Percentiles rank a stretch among this genome's conserved stretches.
phyloP scores from a whole-genome alignment of 805 yeast species.

The Candida railenensis region DNA sequence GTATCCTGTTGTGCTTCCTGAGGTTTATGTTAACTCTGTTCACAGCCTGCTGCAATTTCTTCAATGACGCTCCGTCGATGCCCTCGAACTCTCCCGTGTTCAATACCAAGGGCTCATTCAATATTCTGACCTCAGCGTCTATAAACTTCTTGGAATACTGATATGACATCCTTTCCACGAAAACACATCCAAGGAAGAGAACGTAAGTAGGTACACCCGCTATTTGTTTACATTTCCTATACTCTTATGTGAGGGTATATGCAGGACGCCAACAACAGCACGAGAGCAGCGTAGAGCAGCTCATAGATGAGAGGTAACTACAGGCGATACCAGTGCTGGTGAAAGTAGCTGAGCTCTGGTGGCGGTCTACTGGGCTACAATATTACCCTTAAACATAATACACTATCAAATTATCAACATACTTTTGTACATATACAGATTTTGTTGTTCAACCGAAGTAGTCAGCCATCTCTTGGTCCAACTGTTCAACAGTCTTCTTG shows the following conservation, averaged over 20 bases:
- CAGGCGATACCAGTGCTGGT: too few species aligned
- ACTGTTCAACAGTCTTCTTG: constrained; percentile 82
- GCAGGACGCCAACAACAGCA: not conserved
- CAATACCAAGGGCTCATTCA: constrained; percentile 25
- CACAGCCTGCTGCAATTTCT: constrained; percentile 18
- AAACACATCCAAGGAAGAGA: not conserved
- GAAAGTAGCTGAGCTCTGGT: too few species aligned
- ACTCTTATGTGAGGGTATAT: not conserved
- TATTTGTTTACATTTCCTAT: not conserved
- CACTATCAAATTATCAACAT: not conserved
- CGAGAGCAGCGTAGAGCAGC: too few species aligned
- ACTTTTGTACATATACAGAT: not conserved
- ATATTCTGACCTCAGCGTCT: constrained; percentile 26
- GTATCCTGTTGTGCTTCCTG: constrained; percentile 21
- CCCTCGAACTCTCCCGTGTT: not conserved
- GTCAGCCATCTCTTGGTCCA: constrained; percentile 98
- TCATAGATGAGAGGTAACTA: too few species aligned
- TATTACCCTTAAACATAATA: too few species aligned
- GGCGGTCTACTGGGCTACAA: too few species aligned
- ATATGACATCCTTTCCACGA: constrained; percentile 19
- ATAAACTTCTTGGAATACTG: constrained; percentile 31
- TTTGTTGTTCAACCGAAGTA: constrained; percentile 57
- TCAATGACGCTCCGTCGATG: not conserved
- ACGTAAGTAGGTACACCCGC: not conserved
- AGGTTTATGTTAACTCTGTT: constrained; percentile 21